These are phyloP conservation scores for Penicillium dipodomyicola DNA, from an alignment of 495 filamentous ascomycete species.

Conservation along the genomic window DNA sequence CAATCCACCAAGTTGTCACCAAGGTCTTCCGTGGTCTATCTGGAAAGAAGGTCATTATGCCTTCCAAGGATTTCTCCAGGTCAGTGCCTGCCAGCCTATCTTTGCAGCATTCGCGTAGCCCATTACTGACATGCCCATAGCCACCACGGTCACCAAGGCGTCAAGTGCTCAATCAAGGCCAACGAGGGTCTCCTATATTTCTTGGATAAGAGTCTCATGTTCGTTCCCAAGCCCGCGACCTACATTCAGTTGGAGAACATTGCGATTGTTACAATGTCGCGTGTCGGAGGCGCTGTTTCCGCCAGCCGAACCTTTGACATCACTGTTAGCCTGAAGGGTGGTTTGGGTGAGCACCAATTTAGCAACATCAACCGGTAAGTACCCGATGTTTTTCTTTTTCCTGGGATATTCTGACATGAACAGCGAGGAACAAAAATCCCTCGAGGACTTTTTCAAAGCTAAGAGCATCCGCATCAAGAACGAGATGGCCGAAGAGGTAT, in stretches of 20 bases:
- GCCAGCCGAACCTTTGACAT: conserved; percentile 97
- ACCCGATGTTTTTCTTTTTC: not conserved
- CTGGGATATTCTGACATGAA: conserved; percentile 4
- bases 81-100: conserved; percentile 42
- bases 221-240: conserved; percentile 96
- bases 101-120: not conserved
- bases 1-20: conserved; percentile 85
- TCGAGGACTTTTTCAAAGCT: conserved; percentile 93
- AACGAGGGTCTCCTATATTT: conserved; percentile 97
- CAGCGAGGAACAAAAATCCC: conserved; percentile 88
- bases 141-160: conserved; percentile 89
- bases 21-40: conserved; percentile 92
- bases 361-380: conserved; percentile 93
- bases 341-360: conserved; percentile 82
- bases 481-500: conserved; percentile 75
- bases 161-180: conserved; percentile 99
- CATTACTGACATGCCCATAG: conserved; percentile 33
- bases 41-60: conserved; percentile 88
- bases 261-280: conserved; percentile 86
- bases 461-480: conserved; percentile 96
- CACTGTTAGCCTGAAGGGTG: conserved; percentile 78
- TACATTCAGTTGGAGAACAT: conserved; percentile 94
- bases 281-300: conserved; percentile 89
- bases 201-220: conserved; percentile 97
- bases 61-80: conserved; percentile 82